These are phyloP conservation scores for Colletotrichum agaves DNA, from an alignment of 2,329 filamentous ascomycete species.

Conservation along the genomic window DNA sequence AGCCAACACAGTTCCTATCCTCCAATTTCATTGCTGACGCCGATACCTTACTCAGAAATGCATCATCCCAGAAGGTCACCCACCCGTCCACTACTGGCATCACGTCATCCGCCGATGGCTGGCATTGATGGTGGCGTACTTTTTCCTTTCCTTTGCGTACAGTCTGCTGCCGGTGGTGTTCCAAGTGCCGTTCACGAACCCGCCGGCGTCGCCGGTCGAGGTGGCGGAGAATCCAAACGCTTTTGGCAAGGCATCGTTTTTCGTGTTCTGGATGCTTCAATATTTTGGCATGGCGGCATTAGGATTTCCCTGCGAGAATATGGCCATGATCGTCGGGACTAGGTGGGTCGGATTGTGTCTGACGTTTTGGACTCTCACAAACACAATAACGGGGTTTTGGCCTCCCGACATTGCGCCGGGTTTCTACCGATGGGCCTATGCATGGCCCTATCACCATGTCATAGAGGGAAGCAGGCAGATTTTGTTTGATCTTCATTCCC, in stretches of 20 bases:
- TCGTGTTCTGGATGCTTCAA: constrained; percentile 29
- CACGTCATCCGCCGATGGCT: constrained; percentile 25
- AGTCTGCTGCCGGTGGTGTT: constrained; percentile 20
- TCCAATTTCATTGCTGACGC: neutral
- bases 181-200: constrained; percentile 23
- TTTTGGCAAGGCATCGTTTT: constrained; percentile 11
- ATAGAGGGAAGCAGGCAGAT: constrained; percentile 25
- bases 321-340: constrained; percentile 22
- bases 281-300: constrained; percentile 27
- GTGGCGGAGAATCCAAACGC: constrained; percentile 19
- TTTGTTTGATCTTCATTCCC: constrained; percentile 24
- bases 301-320: constrained; percentile 29
- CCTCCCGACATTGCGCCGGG: constrained; percentile 24
- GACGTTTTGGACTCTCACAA: constrained; percentile 24
- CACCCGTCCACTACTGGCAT: constrained; percentile 30
- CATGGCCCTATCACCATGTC: constrained; percentile 30
- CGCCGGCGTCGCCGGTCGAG: constrained; percentile 15
- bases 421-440: constrained; percentile 28
- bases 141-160: constrained; percentile 19
- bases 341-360: constrained; percentile 30
- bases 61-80: constrained; percentile 22
- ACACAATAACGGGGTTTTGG: constrained; percentile 25
- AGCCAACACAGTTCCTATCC: neutral
- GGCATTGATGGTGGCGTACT: constrained; percentile 20
- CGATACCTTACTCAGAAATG: neutral